A percentile compares a stretch with the other conserved stretches of the same genome.
These are phyloP conservation scores for Lyophyllum decastes DNA, from an alignment of 768 basidiomycete genomes.

Conservation along the genomic window DNA sequence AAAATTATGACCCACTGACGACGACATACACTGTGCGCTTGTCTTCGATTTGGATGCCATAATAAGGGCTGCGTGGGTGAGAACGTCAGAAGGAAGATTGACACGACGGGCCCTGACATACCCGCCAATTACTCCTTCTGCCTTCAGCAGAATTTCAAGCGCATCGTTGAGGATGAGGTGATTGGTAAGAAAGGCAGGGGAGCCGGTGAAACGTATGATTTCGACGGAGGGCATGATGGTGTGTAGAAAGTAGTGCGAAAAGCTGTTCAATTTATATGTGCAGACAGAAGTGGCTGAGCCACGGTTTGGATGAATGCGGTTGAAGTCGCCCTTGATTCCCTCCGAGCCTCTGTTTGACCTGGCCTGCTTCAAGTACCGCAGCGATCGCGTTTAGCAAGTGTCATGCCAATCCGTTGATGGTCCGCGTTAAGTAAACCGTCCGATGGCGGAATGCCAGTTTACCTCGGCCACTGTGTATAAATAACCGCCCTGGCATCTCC, in stretches of 20 bases:
- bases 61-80: slow-evolving; percentile 4
- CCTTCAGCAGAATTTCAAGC: slow-evolving; percentile 1
- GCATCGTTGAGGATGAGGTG: slow-evolving; percentile 4
- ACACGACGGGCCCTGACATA: background rate
- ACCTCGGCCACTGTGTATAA: too few species aligned
- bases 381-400: too few species aligned
- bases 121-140: slow-evolving; percentile 9
- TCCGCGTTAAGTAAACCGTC: too few species aligned
- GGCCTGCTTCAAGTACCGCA: too few species aligned
- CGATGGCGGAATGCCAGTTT: background rate
- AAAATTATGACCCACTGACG: slow-evolving; percentile 2
- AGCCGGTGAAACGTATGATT: slow-evolving; percentile 9
- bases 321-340: background rate
- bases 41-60: slow-evolving; percentile 14
- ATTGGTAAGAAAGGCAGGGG: slow-evolving; percentile 4
- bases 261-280: background rate
- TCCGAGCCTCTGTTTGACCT: too few species aligned
- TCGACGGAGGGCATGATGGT: slow-evolving; percentile 11
- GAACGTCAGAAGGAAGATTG: background rate
- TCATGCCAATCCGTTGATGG: too few species aligned
- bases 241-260: background rate
- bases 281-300: background rate
- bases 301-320: background rate
- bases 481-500: background rate
- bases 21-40: slow-evolving; percentile 8